A percentile compares a stretch with the other conserved stretches of the same genome.
Conservation (phyloP, 2,329 filamentous ascomycete species). For the Fusarium sp. region DNA sequence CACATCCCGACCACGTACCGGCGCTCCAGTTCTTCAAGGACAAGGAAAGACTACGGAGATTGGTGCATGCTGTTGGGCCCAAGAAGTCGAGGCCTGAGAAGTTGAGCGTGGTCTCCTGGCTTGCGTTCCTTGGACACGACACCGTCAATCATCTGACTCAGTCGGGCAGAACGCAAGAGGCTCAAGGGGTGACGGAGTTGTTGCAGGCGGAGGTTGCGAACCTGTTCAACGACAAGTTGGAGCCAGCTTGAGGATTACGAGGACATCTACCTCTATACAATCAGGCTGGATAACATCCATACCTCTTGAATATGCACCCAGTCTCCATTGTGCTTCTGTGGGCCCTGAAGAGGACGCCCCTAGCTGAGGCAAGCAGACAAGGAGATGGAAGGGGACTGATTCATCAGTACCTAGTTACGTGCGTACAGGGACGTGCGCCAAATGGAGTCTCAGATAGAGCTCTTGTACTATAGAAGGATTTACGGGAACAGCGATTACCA, state of each 20-base stretch:
- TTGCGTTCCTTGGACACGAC: conserved; percentile 59
- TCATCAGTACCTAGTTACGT: not conserved
- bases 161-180: conserved; percentile 56
- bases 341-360: not conserved
- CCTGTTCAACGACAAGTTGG: conserved; percentile 43
- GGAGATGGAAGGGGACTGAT: not conserved
- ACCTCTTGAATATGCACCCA: not conserved
- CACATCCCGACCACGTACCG: conserved; percentile 59
- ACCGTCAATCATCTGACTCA: conserved; percentile 60
- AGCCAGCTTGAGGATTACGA: conserved; percentile 33
- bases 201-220: conserved; percentile 53
- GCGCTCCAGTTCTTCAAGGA: conserved; percentile 62
- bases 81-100: conserved; percentile 46
- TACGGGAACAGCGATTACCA: not conserved
- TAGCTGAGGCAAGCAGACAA: not conserved
- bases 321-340: not conserved
- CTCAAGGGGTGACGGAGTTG: conserved; percentile 54
- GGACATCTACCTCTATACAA: not conserved
- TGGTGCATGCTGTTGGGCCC: conserved; percentile 42
- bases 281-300: not conserved
- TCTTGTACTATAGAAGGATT: conserved; percentile 25
- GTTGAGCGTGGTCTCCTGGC: conserved; percentile 52
- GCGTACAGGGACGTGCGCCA: not conserved
- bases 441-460: not conserved
- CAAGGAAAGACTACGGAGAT: conserved; percentile 45